Evolutionary conservation across 345 rosid genomes (phyloP).

Genomic region (Heritiera littoralis): DNA sequence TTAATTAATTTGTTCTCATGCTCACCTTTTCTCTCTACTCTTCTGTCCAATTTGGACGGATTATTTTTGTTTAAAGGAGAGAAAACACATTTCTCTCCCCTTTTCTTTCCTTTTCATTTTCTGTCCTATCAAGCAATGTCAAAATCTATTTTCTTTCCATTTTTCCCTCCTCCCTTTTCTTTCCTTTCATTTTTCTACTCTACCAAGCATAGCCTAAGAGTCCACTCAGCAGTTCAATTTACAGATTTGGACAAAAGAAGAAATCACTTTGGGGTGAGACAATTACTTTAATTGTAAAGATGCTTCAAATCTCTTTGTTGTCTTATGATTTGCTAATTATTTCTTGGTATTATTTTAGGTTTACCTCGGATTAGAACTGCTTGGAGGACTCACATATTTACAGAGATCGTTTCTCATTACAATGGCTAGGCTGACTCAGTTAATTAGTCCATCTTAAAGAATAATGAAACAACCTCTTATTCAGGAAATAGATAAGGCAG

Average conservation of each 20-base stretch:
- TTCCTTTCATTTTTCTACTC: too few species aligned
- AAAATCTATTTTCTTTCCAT: too few species aligned
- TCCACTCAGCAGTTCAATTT: neutral
- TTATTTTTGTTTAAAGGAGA: too few species aligned
- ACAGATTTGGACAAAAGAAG: neutral
- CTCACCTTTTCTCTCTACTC: too few species aligned
- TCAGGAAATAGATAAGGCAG: neutral
- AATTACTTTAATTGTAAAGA: neutral
- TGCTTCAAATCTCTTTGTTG: neutral
- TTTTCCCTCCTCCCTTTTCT: too few species aligned
- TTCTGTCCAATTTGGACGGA: too few species aligned
- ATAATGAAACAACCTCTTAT: slow-evolving; percentile 2
- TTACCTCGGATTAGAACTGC: neutral
- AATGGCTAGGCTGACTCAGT: slow-evolving; percentile 7
- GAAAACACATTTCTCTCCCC: too few species aligned
- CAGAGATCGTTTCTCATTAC: slow-evolving; percentile 9
- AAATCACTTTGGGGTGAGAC: neutral
- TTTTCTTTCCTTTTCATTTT: too few species aligned
- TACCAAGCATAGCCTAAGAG: too few species aligned
- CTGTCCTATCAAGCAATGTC: too few species aligned
- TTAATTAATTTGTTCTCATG: too few species aligned
- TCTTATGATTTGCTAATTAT: neutral
- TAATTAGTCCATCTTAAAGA: slow-evolving; percentile 2
- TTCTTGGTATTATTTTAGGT: neutral
- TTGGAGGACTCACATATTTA: slow-evolving; percentile 8